Percentiles rank a stretch among this genome's conserved stretches.
Evolutionary conservation across 192 early-diverging fungal genomes (phyloP).

Genomic region (Powellomyces hirtus): DNA sequence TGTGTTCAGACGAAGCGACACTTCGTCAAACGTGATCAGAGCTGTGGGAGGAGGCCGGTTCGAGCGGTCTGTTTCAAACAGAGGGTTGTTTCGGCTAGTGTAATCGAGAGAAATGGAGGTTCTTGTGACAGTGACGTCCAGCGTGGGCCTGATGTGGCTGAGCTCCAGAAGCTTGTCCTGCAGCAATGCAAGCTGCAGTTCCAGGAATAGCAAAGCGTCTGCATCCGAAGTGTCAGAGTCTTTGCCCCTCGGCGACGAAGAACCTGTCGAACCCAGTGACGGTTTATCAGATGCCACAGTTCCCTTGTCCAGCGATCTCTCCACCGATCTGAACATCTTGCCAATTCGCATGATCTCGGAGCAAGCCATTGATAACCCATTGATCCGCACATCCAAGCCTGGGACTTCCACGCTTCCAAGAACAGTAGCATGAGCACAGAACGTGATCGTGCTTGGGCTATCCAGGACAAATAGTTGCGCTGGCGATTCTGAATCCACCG

Average conservation of each 20-base stretch:
- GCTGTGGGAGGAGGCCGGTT: not conserved
- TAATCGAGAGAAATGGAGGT: not conserved
- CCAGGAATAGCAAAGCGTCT: no score
- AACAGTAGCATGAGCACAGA: slow-evolving; percentile 2
- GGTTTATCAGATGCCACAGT: no score
- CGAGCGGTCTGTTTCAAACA: not conserved
- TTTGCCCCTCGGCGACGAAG: no score
- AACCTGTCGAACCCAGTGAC: no score
- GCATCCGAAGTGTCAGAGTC: no score
- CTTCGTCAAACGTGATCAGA: not conserved
- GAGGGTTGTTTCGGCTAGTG: not conserved
- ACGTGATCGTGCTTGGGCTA: not conserved
- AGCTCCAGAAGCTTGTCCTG: not conserved
- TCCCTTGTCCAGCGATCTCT: no score
- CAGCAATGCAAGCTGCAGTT: not conserved
- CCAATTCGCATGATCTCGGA: not conserved
- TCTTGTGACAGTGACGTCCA: not conserved
- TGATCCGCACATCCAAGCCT: slow-evolving; percentile 7
- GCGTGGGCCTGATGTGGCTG: not conserved
- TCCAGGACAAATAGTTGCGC: slow-evolving; percentile 1
- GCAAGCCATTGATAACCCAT: slow-evolving; percentile 11
- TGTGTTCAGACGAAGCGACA: not conserved
- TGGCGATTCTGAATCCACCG: not conserved
- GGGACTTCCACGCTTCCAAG: slow-evolving; percentile 4
- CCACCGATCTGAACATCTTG: not conserved